Conservation (phyloP, 1,284 basidiomycete species). For the Coniferiporia weirii region DNA sequence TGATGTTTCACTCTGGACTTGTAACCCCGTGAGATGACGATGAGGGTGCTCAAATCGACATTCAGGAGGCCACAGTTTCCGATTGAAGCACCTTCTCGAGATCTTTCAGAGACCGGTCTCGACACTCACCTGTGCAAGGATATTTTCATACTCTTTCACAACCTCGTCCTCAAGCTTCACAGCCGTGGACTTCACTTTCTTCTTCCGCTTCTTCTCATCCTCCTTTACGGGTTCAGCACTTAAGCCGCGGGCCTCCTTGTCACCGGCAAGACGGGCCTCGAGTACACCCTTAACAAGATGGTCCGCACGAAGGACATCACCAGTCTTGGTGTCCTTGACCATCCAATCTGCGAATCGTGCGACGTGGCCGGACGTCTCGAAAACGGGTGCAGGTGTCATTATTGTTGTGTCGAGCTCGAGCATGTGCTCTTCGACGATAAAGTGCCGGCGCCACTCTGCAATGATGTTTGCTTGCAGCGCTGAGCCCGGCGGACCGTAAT, state of each 20-base stretch:
- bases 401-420: conserved; percentile 97
- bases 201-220: conserved; percentile 66
- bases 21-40: no score
- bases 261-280: conserved; percentile 84
- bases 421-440: conserved; percentile 99
- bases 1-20: no score
- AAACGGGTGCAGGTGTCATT: conserved; percentile 93
- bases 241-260: conserved; percentile 86
- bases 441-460: conserved; percentile 95
- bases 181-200: conserved; percentile 80
- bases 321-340: conserved; percentile 93
- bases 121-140: conserved; percentile 75
- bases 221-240: conserved; percentile 47
- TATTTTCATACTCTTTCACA: conserved; percentile 75
- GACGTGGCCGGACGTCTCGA: conserved; percentile 97
- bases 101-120: not conserved
- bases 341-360: conserved; percentile 99
- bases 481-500: conserved; percentile 94
- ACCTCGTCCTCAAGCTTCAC: conserved; percentile 76
- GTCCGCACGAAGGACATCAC: conserved; percentile 96
- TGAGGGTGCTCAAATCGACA: no score
- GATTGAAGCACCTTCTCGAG: not conserved
- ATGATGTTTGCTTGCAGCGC: conserved; percentile 97
- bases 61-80: not conserved
- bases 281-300: conserved; percentile 94